Evolutionary conservation across 192 early-diverging fungal genomes (phyloP).

Genomic region (Coemansia sp.): DNA sequence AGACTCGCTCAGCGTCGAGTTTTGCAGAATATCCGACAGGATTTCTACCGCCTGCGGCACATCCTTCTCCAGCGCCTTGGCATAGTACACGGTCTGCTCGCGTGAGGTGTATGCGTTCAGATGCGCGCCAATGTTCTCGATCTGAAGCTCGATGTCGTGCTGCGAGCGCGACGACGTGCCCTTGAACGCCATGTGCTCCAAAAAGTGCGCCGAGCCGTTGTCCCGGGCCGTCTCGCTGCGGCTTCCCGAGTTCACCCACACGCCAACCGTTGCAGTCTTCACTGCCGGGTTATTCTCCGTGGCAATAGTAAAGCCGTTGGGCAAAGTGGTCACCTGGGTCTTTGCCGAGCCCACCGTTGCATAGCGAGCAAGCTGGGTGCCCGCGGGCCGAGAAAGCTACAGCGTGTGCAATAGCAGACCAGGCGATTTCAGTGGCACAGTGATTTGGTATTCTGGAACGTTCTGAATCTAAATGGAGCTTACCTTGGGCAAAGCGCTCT

Average conservation of each 20-base stretch:
- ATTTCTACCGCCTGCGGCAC: conserved; percentile 88
- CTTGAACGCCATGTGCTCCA: conserved; percentile 99
- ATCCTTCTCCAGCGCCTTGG: conserved; percentile 88
- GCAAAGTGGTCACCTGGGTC: conserved; percentile 68
- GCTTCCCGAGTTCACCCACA: conserved; percentile 88
- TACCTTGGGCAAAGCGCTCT: conserved; percentile 51
- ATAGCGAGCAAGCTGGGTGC: conserved; percentile 46
- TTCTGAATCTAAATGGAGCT: conserved; percentile 5
- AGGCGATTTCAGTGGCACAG: too few relatives aligned
- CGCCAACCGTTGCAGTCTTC: conserved; percentile 85
- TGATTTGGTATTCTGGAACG: too few relatives aligned
- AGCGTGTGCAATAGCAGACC: not conserved
- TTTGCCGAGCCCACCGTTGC: conserved; percentile 39
- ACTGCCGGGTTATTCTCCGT: conserved; percentile 76
- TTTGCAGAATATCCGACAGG: conserved; percentile 92
- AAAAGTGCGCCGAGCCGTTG: conserved; percentile 96
- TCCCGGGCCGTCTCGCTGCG: conserved; percentile 77
- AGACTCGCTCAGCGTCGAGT: conserved; percentile 74
- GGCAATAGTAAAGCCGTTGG: conserved; percentile 81
- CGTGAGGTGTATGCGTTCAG: conserved; percentile 98
- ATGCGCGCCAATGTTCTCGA: conserved; percentile 98
- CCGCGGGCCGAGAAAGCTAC: conserved; percentile 46
- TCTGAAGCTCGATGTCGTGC: conserved; percentile 87
- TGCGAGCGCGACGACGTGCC: conserved; percentile 86
- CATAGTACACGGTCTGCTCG: conserved; percentile 98